Conservation (phyloP, 2,329 filamentous ascomycete species). For the Albophoma yamanashiensis region DNA sequence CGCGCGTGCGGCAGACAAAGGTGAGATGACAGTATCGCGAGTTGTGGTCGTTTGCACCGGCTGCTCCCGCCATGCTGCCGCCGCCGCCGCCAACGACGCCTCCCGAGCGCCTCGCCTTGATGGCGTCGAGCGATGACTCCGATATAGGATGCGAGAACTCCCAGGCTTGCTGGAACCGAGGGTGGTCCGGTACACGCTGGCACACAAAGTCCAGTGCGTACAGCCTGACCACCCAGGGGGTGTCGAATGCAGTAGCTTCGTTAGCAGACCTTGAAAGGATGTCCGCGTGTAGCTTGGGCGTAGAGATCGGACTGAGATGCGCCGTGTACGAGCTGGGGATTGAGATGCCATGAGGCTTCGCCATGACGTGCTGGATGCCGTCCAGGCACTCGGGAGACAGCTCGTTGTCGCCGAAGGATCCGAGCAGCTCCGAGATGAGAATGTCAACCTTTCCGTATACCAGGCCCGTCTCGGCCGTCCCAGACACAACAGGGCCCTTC, state of each 20-base stretch:
- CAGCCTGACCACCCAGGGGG: conserved; percentile 89
- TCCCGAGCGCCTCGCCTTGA: conserved; percentile 49
- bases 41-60: conserved; percentile 87
- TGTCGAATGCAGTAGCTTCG: conserved; percentile 70
- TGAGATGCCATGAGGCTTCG: conserved; percentile 70
- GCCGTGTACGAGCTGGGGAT: conserved; percentile 92
- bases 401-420: conserved; percentile 95
- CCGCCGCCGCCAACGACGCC: conserved; percentile 56
- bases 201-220: conserved; percentile 83
- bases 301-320: conserved; percentile 83
- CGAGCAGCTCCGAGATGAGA: conserved; percentile 84
- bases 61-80: conserved; percentile 63
- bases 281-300: conserved; percentile 77
- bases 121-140: conserved; percentile 40
- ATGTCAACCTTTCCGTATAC: conserved; percentile 71
- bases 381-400: conserved; percentile 94
- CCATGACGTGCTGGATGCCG: conserved; percentile 85
- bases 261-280: conserved; percentile 50
- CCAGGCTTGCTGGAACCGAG: conserved; percentile 67
- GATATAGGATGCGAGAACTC: conserved; percentile 70
- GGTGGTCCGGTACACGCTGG: conserved; percentile 44
- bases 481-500: conserved; percentile 61
- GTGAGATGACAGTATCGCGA: conserved; percentile 65
- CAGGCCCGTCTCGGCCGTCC: conserved; percentile 29
- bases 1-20: conserved; percentile 69